Base-by-base conservation (phyloP, 768 basidiomycete genomes). In the Ephemerocybe angulata region DNA sequence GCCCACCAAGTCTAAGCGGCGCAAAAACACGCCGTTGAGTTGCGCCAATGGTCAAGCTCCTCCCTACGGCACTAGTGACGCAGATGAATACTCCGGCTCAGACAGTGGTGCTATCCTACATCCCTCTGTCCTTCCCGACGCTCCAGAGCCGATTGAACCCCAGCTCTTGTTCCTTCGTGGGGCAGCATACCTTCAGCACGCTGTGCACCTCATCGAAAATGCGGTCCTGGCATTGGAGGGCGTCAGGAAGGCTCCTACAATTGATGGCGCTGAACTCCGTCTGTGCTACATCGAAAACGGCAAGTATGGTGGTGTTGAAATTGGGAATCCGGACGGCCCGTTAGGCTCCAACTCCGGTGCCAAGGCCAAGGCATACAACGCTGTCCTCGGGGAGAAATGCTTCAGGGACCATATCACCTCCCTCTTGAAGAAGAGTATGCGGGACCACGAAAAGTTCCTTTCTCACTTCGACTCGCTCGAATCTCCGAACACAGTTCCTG, bases 401-500 rank as follows among this genome's bases (percentile, higher is more conserved):
- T 83, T 89, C 70, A 77, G 80, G 52, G 87, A 87, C 48, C 81
- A 84, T 40, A 76, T 94, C 41, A 67, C 66, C 4, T 66, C 71
- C 21, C 71, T 89, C 40, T 63, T 93, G 30, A 83, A 78, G 74
- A 93, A 90, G 73, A 82, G 84, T 60, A 77, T 92, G 60, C 84
- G 89, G 8, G 93, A 95, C 66, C 89, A 92, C 57, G 89, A 93
- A 63, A 84, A 83, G 59, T 95, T 93, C 64, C 77, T 93, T 21
- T 69, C 83, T 0, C 88, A 93, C 66, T 95, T 94, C 62, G 89
- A 91, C 66, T 83, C 85, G 4, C 73, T 90, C 27, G 88, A 88
- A 56, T 72, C 66, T 1, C 64, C 69, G 1, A 62, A 64, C 37
- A 62, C 66, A 11, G 61, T 68, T 5, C 68, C 67, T 10, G 70